phyloP scores from a whole-genome alignment of 2,329 filamentous ascomycete species.

The Penicillium decumbens region DNA sequence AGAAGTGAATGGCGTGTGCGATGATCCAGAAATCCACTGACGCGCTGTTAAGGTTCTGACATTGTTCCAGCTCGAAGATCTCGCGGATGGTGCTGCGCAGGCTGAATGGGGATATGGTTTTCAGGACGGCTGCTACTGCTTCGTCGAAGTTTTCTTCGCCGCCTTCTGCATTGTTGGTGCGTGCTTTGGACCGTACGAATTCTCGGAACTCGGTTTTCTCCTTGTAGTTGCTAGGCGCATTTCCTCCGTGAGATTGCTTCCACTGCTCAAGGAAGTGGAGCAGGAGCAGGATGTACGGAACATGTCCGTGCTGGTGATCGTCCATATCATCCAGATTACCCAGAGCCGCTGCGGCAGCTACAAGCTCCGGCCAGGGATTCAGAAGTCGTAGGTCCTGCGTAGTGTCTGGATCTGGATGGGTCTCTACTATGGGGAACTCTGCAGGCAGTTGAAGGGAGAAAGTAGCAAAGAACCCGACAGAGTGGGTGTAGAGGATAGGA shows the following conservation, averaged over 20 bases:
- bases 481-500: constrained; percentile 77
- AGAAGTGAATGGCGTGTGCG: constrained; percentile 69
- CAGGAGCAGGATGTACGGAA: constrained; percentile 80
- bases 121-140: constrained; percentile 79
- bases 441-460: constrained; percentile 74
- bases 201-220: constrained; percentile 82
- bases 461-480: constrained; percentile 84
- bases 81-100: constrained; percentile 67
- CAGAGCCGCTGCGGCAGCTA: constrained; percentile 61
- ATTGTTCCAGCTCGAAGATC: constrained; percentile 69
- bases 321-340: constrained; percentile 64
- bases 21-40: constrained; percentile 82
- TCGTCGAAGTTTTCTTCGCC: constrained; percentile 97
- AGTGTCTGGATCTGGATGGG: constrained; percentile 82
- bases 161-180: constrained; percentile 71
- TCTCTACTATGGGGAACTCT: constrained; percentile 90
- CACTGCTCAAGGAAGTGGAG: constrained; percentile 77
- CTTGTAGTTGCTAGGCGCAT: constrained; percentile 67
- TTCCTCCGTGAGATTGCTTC: constrained; percentile 65
- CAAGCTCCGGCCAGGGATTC: constrained; percentile 78
- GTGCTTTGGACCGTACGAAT: constrained; percentile 61
- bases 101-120: constrained; percentile 68
- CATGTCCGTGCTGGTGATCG: constrained; percentile 80
- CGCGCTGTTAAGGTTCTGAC: constrained; percentile 41
- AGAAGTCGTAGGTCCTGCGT: constrained; percentile 80